Evolutionary conservation across 148 eudicot species (phyloP).

Genomic region (Rhododendron vialii): DNA sequence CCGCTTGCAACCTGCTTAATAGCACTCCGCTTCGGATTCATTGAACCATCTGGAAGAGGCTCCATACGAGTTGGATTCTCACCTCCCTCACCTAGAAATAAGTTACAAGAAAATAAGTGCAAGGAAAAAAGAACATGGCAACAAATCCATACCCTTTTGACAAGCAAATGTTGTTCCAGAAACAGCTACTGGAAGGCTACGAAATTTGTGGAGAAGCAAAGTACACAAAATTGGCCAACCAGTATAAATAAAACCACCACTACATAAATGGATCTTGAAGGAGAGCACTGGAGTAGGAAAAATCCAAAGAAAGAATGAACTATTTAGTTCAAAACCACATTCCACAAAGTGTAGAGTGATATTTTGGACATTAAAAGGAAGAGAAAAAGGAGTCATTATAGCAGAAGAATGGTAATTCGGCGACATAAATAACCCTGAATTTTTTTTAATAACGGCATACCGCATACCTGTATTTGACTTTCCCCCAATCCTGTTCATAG

Average conservation of each 20-base stretch:
- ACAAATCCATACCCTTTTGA: not conserved
- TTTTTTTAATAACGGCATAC: constrained; percentile 29
- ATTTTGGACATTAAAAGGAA: not conserved
- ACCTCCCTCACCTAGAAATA: constrained; percentile 89
- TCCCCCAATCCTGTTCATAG: constrained; percentile 97
- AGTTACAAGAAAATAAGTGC: not conserved
- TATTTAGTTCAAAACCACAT: not conserved
- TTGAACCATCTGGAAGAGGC: constrained; percentile 86
- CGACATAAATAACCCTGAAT: not conserved
- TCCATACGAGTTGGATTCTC: constrained; percentile 96
- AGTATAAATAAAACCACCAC: not conserved
- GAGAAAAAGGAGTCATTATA: not conserved
- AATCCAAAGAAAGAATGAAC: not conserved
- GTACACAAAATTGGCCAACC: not conserved
- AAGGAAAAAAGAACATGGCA: not conserved
- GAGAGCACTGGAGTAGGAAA: not conserved
- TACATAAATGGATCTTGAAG: not conserved
- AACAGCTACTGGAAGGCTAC: not conserved
- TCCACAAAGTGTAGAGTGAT: not conserved
- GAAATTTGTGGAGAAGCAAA: not conserved
- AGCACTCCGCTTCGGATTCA: constrained; percentile 87
- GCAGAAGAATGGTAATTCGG: not conserved
- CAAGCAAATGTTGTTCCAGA: not conserved
- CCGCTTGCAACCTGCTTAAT: constrained; percentile 99
- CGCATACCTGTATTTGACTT: constrained; percentile 94